Percentiles rank a stretch among this genome's conserved stretches.
These are phyloP conservation scores for Whalleya microplaca DNA, from an alignment of 2,329 filamentous ascomycete genomes.

Conservation along the genomic window DNA sequence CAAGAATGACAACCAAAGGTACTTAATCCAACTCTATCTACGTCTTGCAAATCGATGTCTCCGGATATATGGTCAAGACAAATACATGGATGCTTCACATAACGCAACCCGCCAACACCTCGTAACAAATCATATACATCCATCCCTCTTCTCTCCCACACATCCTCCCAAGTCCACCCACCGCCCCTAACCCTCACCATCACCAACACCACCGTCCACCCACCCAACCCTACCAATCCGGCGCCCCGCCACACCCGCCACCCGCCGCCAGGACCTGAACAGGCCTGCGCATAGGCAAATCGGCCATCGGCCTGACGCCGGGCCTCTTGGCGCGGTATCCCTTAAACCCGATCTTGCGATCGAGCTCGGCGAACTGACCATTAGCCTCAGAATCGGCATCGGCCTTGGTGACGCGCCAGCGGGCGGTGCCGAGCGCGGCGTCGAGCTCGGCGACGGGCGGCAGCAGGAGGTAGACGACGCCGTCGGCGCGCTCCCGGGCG, in stretches of 20 bases:
- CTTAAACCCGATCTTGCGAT: slow-evolving; percentile 49
- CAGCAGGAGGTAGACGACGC: slow-evolving; percentile 78
- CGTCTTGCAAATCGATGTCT: too few species aligned
- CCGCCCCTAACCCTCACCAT: background rate
- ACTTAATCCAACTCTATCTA: too few species aligned
- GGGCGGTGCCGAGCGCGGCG: slow-evolving; percentile 73
- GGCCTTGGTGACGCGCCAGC: slow-evolving; percentile 77
- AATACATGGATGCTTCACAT: background rate
- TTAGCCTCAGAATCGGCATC: slow-evolving; percentile 50
- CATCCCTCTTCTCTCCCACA: background rate
- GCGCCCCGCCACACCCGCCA: slow-evolving; percentile 46
- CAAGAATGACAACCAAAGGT: too few species aligned
- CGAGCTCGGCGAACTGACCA: slow-evolving; percentile 48
- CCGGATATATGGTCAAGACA: too few species aligned
- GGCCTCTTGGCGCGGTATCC: slow-evolving; percentile 49
- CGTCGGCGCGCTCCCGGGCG: slow-evolving; percentile 72
- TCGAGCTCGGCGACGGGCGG: slow-evolving; percentile 83
- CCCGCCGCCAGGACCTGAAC: slow-evolving; percentile 41
- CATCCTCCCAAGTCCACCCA: background rate
- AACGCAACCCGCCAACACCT: background rate
- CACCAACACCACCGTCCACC: background rate
- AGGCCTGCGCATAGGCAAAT: slow-evolving; percentile 42
- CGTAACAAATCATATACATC: background rate
- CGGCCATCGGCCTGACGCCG: slow-evolving; percentile 40
- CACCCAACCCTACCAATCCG: slow-evolving; percentile 49